Evolutionary conservation across 768 basidiomycete genomes (phyloP).

Genomic region (Erythrobasidium yunnanense): DNA sequence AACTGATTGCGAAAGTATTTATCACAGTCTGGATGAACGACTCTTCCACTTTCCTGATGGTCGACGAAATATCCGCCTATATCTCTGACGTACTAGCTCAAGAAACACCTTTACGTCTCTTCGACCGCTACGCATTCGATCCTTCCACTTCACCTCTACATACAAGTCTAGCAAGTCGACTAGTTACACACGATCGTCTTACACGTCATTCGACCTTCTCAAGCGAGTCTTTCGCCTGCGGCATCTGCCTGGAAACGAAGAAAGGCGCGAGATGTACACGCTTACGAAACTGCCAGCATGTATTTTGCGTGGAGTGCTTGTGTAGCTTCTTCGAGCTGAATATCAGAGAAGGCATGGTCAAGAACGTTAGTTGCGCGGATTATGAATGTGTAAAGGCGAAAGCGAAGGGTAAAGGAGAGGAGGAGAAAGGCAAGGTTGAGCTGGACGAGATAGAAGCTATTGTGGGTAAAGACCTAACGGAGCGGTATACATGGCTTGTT

Average conservation of each 20-base stretch:
- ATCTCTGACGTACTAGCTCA: not conserved
- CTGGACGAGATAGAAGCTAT: slow-evolving; percentile 31
- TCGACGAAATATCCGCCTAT: not conserved
- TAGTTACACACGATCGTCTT: slow-evolving; percentile 14
- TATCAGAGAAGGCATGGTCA: slow-evolving; percentile 36
- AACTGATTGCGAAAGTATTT: not conserved
- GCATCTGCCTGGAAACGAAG: slow-evolving; percentile 25
- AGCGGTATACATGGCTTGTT: slow-evolving; percentile 32
- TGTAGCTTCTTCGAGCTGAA: slow-evolving; percentile 33
- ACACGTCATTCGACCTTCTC: slow-evolving; percentile 13
- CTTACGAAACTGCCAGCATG: slow-evolving; percentile 8
- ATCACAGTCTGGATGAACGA: slow-evolving; percentile 22
- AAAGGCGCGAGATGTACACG: slow-evolving; percentile 22
- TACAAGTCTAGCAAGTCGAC: too few species aligned
- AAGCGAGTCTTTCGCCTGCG: slow-evolving; percentile 21
- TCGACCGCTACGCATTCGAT: slow-evolving; percentile 15
- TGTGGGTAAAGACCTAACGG: slow-evolving; percentile 27
- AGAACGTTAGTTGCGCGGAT: slow-evolving; percentile 33
- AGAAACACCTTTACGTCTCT: not conserved
- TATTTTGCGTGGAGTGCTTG: slow-evolving; percentile 34
- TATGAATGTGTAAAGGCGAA: slow-evolving; percentile 29
- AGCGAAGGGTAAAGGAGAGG: not conserved
- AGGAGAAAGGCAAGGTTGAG: slow-evolving; percentile 12
- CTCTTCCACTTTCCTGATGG: slow-evolving; percentile 1
- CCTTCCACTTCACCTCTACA: not conserved